Conservation (phyloP, 2,329 filamentous ascomycete genomes). For the Rutstroemia sydowiana region DNA sequence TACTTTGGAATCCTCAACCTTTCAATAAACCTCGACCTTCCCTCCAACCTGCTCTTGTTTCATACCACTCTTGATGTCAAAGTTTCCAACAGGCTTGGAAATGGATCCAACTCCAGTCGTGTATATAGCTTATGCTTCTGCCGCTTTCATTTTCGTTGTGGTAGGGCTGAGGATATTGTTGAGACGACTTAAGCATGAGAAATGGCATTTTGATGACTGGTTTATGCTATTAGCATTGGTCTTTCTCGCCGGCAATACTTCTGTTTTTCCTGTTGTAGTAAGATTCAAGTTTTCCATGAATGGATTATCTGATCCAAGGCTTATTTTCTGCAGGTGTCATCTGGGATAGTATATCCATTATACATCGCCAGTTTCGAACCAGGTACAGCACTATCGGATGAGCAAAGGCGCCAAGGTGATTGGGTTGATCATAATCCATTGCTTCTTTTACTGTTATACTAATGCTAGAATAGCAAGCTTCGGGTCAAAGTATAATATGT, state of each 20-base stretch:
- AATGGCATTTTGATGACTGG: slow-evolving; percentile 1
- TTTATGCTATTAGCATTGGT: neutral
- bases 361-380: too few species aligned
- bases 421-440: too few species aligned
- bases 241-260: neutral
- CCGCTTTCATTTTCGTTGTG: neutral
- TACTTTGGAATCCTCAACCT: too few species aligned
- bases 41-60: too few species aligned
- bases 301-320: neutral
- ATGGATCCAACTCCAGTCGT: neutral
- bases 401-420: neutral
- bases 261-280: neutral
- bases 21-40: too few species aligned
- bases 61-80: too few species aligned
- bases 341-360: neutral
- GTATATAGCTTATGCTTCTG: neutral
- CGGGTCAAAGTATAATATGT: slow-evolving; percentile 16
- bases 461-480: slow-evolving; percentile 11
- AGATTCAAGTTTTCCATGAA: neutral
- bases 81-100: too few species aligned
- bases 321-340: too few species aligned
- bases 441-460: neutral
- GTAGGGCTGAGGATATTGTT: neutral
- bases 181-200: slow-evolving; percentile 2
- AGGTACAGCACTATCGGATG: neutral